Evolutionary conservation across 1,284 basidiomycete species (phyloP), one percentile per base, ranked within the genome.

Genomic region (Phellopilus nigrolimitatus): DNA sequence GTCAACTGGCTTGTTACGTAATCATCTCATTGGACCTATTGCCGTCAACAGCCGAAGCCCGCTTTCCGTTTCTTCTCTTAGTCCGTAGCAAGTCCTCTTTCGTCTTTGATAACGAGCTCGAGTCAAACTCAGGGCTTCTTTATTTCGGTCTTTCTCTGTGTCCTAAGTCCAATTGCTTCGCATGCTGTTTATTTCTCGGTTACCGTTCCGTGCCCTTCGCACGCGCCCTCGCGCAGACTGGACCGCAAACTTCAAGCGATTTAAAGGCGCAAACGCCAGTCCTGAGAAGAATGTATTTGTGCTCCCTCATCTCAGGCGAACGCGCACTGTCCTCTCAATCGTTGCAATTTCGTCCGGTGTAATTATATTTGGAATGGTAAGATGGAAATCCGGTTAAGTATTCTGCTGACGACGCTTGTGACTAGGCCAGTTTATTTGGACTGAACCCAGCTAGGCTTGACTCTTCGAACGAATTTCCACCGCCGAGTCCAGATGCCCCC

Each of bases 361-460:
- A n/a, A n/a, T n/a, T n/a, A 19, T 49, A 21, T n/a, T 42, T 12
- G 48, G 48, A 10, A 42, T 49, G 48, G 48, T 42, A 21, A 49
- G 40, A 34, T 33, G 10, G n/a, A n/a, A 6, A 9, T n/a, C 3
- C 31, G n/a, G 31, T 33, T 12, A 33, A 33, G 36, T 4, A 15
- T 19, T 9, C 42, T 31, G 9, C 13, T 7, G 7, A 31, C 25
- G 1, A 38, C 15, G 17, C 22, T 47, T 37, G 13, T 15, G 8
- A 24, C 13, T 24, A 47, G 45, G 48, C n/a, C 7, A n/a, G 15
- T 10, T 41, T 30, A 13, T 22, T 19, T 25, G 28, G 30, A 10
- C 9, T 28, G 4, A 39, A 28, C 13, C 17, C 41, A 15, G 33
- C 41, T 13, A 46, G 22, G 22, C 31, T 52, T 19, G 45, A 52